phyloP scores from a whole-genome alignment of 768 basidiomycete species.

The Mycena maculata region DNA sequence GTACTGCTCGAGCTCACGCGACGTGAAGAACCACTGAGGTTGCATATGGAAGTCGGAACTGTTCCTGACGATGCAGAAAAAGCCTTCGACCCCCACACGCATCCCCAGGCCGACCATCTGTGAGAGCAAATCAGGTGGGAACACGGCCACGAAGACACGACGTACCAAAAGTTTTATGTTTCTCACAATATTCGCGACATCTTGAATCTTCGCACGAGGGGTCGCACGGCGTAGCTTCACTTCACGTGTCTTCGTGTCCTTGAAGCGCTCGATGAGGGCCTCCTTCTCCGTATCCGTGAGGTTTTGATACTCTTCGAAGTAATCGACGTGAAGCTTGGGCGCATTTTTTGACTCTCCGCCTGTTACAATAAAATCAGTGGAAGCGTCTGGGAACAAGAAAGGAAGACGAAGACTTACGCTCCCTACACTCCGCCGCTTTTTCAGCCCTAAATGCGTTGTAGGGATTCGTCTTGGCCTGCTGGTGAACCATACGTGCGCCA shows the following conservation, averaged over 20 bases:
- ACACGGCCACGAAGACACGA: background rate
- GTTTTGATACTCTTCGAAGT: conserved; percentile 21
- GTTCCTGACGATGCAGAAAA: conserved; percentile 39
- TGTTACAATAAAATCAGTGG: background rate
- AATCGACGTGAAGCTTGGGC: background rate
- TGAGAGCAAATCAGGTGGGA: background rate
- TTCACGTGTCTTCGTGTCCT: background rate
- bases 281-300: conserved; percentile 9
- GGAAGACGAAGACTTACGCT: background rate
- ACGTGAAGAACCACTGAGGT: conserved; percentile 38
- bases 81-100: conserved; percentile 35
- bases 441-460: conserved; percentile 1
- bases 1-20: conserved; percentile 24
- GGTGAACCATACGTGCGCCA: conserved; percentile 5
- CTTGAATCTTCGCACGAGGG: conserved; percentile 17
- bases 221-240: conserved; percentile 5
- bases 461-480: background rate
- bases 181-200: conserved; percentile 11
- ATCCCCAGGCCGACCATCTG: conserved; percentile 22
- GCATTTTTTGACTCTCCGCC: background rate
- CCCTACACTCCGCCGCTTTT: background rate
- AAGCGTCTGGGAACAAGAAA: background rate
- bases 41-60: conserved; percentile 26
- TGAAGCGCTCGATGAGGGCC: background rate
- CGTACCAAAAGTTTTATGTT: conserved; percentile 16